Evolutionary conservation across 306 rosid species (phyloP), one percentile per base, ranked within the genome.

Genomic region (Clitoria ternatea): DNA sequence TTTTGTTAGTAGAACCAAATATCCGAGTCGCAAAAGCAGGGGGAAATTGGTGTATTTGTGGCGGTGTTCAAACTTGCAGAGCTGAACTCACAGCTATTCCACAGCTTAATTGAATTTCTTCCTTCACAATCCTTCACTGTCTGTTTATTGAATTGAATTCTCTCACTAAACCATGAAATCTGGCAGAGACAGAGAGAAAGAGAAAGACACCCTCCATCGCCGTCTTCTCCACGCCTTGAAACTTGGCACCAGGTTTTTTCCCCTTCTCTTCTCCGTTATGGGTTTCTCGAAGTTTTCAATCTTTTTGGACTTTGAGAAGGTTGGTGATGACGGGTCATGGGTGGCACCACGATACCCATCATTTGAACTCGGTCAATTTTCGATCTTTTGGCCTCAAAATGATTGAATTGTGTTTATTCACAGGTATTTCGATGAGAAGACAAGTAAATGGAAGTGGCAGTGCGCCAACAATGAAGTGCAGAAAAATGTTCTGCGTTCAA

Each of bases 391-490:
- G 7, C 5, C 6, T 27, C 4, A 8, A 23, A 48, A 14, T 1
- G 2, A 42, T 30, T 15, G 2, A 13, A 33, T 53, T 22, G 3
- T 54, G 42, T 15, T 20, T 27, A n/a, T 55, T 23, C 13, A 69
- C 64, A 88, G 98, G 66, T 11, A 45, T 80, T 59, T 64, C 68
- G 92, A 80, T 36, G 86, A 81, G 18, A 78, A 78, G 42, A 80
- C 76, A 15, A 77, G 74, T 70, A 78, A 35, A 76, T 88, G 93
- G 96, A 90, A 77, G 70, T 93, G 98, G 97, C 86, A 73, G 81
- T 79, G 88, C 37, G 69, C 77, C n/a, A 90, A 93, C 74, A 87
- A 87, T 40, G 92, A 86, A 85, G 84, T 84, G 39, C 98, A 88
- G 75, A 87, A 84, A 65, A 96, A 84, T 40, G 92, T 85, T 3